phyloP scores from a whole-genome alignment of 805 yeast species.

The Yarrowia sp. region DNA sequence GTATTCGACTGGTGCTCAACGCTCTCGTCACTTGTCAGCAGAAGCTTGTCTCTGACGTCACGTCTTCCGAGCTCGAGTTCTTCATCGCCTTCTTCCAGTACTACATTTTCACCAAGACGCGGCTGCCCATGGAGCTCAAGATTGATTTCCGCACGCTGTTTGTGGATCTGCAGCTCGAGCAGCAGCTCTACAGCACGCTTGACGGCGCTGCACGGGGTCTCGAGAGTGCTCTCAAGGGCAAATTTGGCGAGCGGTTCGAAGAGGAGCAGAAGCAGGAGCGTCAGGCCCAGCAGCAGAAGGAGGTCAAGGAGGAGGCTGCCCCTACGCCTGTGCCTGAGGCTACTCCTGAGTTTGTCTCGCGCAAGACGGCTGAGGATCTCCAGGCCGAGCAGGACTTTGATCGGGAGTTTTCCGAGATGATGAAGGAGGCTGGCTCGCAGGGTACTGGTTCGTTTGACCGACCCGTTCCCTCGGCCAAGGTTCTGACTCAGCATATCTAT shows the following conservation, averaged over 20 bases:
- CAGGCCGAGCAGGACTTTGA: slow-evolving; percentile 55
- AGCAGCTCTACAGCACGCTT: slow-evolving; percentile 42
- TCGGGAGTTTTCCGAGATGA: slow-evolving; percentile 52
- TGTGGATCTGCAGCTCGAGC: slow-evolving; percentile 38
- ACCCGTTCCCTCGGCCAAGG: slow-evolving; percentile 34
- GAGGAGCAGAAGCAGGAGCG: slow-evolving; percentile 36
- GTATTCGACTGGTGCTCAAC: slow-evolving; percentile 56
- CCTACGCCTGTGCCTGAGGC: not conserved
- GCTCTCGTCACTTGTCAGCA: slow-evolving; percentile 42
- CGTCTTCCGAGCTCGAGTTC: slow-evolving; percentile 34
- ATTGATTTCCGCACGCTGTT: slow-evolving; percentile 52
- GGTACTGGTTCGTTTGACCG: slow-evolving; percentile 33
- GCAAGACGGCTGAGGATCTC: slow-evolving; percentile 41
- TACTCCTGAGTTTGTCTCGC: not conserved
- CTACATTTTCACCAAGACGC: slow-evolving; percentile 59
- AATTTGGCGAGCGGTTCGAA: slow-evolving; percentile 31
- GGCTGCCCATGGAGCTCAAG: slow-evolving; percentile 62
- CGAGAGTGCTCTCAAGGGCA: slow-evolving; percentile 38
- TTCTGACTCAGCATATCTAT: not conserved
- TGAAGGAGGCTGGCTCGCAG: slow-evolving; percentile 46
- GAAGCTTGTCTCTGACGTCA: slow-evolving; percentile 24
- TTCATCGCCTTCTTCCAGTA: slow-evolving; percentile 67
- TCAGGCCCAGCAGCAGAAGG: slow-evolving; percentile 33
- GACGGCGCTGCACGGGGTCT: slow-evolving; percentile 48
- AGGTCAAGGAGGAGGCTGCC: slow-evolving; percentile 31